Evolutionary conservation across 2,329 filamentous ascomycete genomes (phyloP).

Genomic region (Hymenoscyphus scutula): DNA sequence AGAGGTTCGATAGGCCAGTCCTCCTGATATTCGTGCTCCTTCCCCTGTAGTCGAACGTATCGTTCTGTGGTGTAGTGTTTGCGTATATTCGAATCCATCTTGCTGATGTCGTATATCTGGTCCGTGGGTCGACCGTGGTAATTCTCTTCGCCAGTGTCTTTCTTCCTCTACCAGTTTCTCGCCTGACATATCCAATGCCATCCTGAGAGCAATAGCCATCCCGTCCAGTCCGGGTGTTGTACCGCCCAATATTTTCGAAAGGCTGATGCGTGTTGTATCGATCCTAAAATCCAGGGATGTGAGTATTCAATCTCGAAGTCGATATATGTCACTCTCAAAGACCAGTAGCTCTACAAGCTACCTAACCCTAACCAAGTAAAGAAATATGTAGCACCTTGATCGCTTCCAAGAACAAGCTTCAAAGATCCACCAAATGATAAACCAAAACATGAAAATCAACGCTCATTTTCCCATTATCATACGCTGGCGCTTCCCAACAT

Average conservation of each 20-base stretch:
- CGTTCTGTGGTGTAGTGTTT: background rate
- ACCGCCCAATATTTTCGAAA: background rate
- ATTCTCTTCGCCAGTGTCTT: background rate
- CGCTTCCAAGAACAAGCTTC: constrained; percentile 1
- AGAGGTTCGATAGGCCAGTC: background rate
- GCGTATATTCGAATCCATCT: constrained; percentile 3
- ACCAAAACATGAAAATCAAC: background rate
- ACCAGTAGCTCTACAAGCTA: background rate
- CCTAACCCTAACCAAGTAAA: background rate
- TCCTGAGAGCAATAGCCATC: background rate
- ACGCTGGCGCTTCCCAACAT: background rate
- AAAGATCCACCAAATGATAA: constrained; percentile 1
- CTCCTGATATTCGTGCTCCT: background rate
- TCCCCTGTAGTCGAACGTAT: background rate
- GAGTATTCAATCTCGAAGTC: constrained; percentile 4
- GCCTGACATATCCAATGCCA: background rate
- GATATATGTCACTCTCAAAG: background rate
- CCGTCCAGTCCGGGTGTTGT: background rate
- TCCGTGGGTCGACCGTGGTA: background rate
- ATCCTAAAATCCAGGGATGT: background rate
- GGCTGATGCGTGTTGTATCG: background rate
- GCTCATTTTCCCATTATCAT: background rate
- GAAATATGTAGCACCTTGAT: constrained; percentile 7
- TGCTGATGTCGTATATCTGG: background rate
- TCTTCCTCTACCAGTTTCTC: background rate